A percentile compares a stretch with the other conserved stretches of the same genome.
phyloP scores from a whole-genome alignment of 176 grass and related monocot genomes.

The Cenchrus americanus region DNA sequence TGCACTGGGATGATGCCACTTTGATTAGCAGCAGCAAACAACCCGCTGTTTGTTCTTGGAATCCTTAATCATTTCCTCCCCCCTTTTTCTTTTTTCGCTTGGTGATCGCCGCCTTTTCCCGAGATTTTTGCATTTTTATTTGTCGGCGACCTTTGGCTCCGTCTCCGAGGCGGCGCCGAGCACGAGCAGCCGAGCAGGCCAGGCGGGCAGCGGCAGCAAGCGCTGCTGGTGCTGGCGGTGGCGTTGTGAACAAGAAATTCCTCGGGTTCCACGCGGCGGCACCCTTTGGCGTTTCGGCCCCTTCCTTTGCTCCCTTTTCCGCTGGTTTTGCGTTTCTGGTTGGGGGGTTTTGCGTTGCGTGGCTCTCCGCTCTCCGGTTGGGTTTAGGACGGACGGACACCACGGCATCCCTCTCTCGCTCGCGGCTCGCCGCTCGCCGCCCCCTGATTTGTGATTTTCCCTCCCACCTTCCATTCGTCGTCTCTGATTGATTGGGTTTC shows the following conservation, averaged over 20 bases:
- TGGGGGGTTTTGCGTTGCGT: conserved; percentile 39
- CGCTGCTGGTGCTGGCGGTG: not conserved
- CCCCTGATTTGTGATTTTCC: not conserved
- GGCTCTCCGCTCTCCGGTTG: not conserved
- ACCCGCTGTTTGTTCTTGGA: conserved; percentile 9
- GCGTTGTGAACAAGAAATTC: conserved; percentile 60
- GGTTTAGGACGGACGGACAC: not conserved
- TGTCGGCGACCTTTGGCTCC: conserved; percentile 26
- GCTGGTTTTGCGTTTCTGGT: conserved; percentile 17
- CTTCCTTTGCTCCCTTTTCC: not conserved
- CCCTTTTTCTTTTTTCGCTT: not conserved
- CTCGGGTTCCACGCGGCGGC: conserved; percentile 42
- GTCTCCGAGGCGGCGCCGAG: conserved; percentile 6
- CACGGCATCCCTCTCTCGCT: not conserved
- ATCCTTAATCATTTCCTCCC: not conserved
- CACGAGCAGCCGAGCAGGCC: not conserved
- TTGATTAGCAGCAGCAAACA: conserved; percentile 14
- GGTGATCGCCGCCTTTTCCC: conserved; percentile 11
- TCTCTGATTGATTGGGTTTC: not conserved
- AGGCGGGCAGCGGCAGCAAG: not conserved
- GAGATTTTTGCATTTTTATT: conserved; percentile 35
- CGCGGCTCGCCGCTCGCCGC: not conserved
- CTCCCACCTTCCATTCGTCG: not conserved
- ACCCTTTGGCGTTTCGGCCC: conserved; percentile 29
- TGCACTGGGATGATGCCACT: not conserved